Percentiles rank a stretch among this genome's conserved stretches.
Evolutionary conservation across 179 eudicot species (phyloP).

Genomic region (Silene vulgaris): DNA sequence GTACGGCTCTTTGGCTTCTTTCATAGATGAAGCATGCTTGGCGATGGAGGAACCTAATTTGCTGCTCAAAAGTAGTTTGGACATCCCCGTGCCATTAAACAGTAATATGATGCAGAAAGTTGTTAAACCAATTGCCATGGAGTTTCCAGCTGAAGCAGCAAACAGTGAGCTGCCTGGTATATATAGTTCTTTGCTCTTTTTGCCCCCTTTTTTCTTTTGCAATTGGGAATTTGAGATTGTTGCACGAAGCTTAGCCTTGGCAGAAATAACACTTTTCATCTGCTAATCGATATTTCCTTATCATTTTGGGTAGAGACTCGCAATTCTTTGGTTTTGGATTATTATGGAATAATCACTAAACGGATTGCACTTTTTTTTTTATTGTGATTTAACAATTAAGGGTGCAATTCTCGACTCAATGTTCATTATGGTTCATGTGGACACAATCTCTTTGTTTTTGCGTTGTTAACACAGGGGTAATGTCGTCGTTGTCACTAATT

Average conservation of each 20-base stretch:
- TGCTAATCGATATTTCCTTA: neutral
- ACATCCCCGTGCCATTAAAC: constrained; percentile 7
- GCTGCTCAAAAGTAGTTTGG: neutral
- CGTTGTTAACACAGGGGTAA: neutral
- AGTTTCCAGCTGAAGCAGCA: constrained; percentile 4
- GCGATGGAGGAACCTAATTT: constrained; percentile 10
- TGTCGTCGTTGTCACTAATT: neutral
- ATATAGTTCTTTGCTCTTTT: neutral
- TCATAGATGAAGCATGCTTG: constrained; percentile 19
- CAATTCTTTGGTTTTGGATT: too few relatives aligned
- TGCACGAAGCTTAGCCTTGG: neutral
- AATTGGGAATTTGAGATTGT: neutral
- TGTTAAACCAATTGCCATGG: neutral
- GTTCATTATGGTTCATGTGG: too few relatives aligned
- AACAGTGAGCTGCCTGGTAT: constrained; percentile 8
- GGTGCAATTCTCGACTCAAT: too few relatives aligned
- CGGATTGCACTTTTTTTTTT: too few relatives aligned
- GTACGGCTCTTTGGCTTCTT: constrained; percentile 12
- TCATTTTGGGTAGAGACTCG: neutral
- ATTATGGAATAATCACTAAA: too few relatives aligned
- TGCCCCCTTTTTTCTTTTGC: neutral
- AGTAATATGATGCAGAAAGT: neutral
- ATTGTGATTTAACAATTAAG: too few relatives aligned
- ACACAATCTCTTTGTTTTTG: neutral
- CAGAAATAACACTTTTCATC: neutral